Conservation (phyloP, 2,329 filamentous ascomycete species). For the Dactylellina parvicollis region DNA sequence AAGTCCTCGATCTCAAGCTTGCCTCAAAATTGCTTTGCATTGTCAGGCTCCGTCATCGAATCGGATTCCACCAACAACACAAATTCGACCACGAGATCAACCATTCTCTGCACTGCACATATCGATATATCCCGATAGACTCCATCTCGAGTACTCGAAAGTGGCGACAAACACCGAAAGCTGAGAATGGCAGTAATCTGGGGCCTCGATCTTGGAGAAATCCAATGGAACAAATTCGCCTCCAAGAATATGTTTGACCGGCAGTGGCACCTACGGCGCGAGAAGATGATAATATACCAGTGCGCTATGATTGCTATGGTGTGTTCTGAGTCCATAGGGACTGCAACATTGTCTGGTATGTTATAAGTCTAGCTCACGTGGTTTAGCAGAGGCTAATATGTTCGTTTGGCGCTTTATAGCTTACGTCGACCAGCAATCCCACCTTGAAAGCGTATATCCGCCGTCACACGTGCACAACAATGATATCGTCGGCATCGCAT, state of each 20-base stretch:
- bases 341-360: constrained; percentile 67
- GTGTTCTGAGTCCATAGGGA: constrained; percentile 68
- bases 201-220: constrained; percentile 69
- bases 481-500: constrained; percentile 67
- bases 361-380: no score
- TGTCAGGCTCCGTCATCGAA: not conserved
- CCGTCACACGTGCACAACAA: constrained; percentile 66
- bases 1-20: not conserved
- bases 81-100: not conserved
- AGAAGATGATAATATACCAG: constrained; percentile 71
- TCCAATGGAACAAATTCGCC: constrained; percentile 70
- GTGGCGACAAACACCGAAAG: not conserved
- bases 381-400: not conserved
- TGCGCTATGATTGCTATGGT: constrained; percentile 70
- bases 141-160: not conserved
- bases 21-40: not conserved
- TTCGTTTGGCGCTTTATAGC: constrained; percentile 60
- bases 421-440: constrained; percentile 67
- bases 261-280: constrained; percentile 67
- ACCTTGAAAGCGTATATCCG: constrained; percentile 62
- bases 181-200: constrained; percentile 66
- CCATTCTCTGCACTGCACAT: not conserved
- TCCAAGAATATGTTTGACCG: constrained; percentile 69
- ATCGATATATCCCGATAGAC: not conserved
- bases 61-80: constrained; percentile 2